These are phyloP conservation scores for Collybia sordida DNA, from an alignment of 768 basidiomycete species.

Conservation along the genomic window DNA sequence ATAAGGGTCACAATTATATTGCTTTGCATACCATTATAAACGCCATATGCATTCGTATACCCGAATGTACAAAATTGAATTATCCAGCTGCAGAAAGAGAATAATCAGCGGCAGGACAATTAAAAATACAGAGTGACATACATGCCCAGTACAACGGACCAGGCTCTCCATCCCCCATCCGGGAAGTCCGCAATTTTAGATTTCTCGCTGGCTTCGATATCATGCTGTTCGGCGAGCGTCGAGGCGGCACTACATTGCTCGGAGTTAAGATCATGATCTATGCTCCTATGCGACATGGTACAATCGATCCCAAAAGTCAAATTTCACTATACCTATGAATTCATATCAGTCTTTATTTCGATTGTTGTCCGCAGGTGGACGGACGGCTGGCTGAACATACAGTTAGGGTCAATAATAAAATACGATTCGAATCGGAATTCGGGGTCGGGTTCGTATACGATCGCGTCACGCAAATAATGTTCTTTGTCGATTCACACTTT, in stretches of 20 bases:
- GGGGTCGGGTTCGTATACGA: too few relatives aligned
- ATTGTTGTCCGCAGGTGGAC: too few relatives aligned
- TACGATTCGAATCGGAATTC: too few relatives aligned
- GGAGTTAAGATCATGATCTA: not conserved
- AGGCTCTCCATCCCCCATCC: slow-evolving; percentile 42
- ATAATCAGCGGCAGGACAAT: not conserved
- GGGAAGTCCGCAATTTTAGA: slow-evolving; percentile 17
- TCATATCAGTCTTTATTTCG: too few relatives aligned
- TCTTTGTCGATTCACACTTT: too few relatives aligned
- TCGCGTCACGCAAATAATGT: too few relatives aligned
- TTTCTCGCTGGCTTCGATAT: not conserved
- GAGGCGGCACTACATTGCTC: slow-evolving; percentile 5
- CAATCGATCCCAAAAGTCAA: too few relatives aligned
- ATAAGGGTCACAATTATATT: slow-evolving; percentile 12
- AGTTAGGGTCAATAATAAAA: too few relatives aligned
- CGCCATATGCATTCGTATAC: slow-evolving; percentile 37
- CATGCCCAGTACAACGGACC: slow-evolving; percentile 45
- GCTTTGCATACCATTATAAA: slow-evolving; percentile 27
- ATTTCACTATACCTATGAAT: too few relatives aligned
- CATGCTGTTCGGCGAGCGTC: not conserved
- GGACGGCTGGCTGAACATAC: too few relatives aligned
- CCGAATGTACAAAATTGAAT: slow-evolving; percentile 46
- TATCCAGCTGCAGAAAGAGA: slow-evolving; percentile 28
- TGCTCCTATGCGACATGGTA: too few relatives aligned
- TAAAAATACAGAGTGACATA: slow-evolving; percentile 16